A percentile compares a stretch with the other conserved stretches of the same genome.
phyloP scores from a whole-genome alignment of 805 yeast species.

The Cyberlindnera veronae region DNA sequence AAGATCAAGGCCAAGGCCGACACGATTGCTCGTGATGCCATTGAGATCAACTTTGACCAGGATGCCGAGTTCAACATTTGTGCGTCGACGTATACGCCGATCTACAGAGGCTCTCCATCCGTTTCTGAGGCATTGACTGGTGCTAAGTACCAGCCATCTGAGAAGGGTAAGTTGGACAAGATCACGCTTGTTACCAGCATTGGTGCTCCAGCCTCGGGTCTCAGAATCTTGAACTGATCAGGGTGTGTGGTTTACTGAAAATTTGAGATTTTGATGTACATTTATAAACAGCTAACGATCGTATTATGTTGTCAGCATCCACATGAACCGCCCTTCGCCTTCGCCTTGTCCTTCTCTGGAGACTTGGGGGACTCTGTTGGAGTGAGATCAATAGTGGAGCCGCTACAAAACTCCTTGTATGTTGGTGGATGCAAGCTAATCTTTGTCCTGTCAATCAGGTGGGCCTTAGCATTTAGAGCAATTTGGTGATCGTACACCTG shows the following conservation, averaged over 20 bases:
- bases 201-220: constrained; percentile 92
- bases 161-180: constrained; percentile 74
- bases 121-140: constrained; percentile 85
- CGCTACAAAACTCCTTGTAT: too few relatives aligned
- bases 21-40: constrained; percentile 74
- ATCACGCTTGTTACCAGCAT: constrained; percentile 74
- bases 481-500: too few relatives aligned
- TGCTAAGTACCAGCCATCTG: constrained; percentile 74
- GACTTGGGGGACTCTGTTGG: not conserved
- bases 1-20: constrained; percentile 82
- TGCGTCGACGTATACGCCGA: constrained; percentile 83
- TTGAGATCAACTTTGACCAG: constrained; percentile 90
- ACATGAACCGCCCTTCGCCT: not conserved
- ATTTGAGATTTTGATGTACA: not conserved
- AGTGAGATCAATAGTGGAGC: not conserved
- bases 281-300: not conserved
- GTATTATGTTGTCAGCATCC: not conserved
- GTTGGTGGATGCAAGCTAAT: too few relatives aligned
- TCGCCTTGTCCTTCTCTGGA: not conserved
- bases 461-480: too few relatives aligned
- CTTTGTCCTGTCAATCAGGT: too few relatives aligned
- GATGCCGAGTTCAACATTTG: constrained; percentile 89
- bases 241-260: not conserved
- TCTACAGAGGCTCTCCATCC: constrained; percentile 67
- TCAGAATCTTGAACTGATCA: constrained; percentile 43